phyloP scores from a whole-genome alignment of 2,329 filamentous ascomycete genomes.

The Sporothrix luriei region DNA sequence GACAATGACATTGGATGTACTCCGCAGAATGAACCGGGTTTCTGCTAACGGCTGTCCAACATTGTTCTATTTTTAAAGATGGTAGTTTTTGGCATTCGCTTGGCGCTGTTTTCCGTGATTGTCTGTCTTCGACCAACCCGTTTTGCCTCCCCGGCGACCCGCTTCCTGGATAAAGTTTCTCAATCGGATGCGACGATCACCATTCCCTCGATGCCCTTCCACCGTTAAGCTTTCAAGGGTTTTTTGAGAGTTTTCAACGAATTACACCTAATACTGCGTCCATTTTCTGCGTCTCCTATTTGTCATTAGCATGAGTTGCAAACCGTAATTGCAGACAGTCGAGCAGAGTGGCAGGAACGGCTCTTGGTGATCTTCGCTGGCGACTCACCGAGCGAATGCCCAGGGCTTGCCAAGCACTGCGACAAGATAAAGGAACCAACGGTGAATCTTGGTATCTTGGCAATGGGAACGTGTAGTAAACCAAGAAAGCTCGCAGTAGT shows the following conservation, averaged over 20 bases:
- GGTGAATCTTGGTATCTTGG: no score
- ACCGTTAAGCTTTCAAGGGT: no score
- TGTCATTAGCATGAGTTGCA: no score
- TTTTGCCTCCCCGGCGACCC: not conserved
- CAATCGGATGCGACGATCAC: not conserved
- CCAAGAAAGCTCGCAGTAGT: not conserved
- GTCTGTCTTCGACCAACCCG: not conserved
- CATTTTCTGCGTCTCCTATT: no score
- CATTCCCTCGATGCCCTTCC: slow-evolving; percentile 8
- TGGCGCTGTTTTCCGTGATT: slow-evolving; percentile 10
- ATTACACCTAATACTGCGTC: not conserved
- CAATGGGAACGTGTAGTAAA: not conserved
- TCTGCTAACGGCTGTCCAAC: no score
- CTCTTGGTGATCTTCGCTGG: no score
- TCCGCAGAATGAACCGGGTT: no score
- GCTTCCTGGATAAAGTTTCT: not conserved
- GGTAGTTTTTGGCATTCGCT: not conserved
- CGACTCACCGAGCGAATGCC: slow-evolving; percentile 9
- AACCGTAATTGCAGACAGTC: no score
- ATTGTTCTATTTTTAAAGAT: slow-evolving; percentile 5
- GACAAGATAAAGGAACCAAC: not conserved
- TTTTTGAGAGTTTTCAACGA: no score
- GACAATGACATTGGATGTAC: no score
- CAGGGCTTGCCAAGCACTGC: slow-evolving; percentile 1
- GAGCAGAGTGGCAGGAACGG: no score